Percentiles rank a stretch among this genome's conserved stretches.
phyloP scores from a whole-genome alignment of 306 rosid genomes.

The Canavalia ensiformis region DNA sequence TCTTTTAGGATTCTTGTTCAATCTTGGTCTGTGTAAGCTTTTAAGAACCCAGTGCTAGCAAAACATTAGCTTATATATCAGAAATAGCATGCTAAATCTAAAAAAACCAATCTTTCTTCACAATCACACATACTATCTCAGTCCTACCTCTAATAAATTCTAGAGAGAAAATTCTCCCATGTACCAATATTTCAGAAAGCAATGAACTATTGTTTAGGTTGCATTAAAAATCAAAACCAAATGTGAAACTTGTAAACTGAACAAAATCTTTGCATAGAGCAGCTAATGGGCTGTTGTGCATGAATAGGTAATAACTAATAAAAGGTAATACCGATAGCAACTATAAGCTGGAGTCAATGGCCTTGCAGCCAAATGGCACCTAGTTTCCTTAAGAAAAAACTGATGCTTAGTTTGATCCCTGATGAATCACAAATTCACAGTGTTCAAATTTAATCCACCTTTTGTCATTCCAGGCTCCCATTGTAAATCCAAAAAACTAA shows the following conservation, averaged over 20 bases:
- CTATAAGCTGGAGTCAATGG: constrained; percentile 16
- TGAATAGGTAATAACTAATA: background rate
- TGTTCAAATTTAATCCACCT: constrained; percentile 25
- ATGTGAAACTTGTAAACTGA: constrained; percentile 38
- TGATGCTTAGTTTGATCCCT: constrained; percentile 18
- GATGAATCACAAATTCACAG: background rate
- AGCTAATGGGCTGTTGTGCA: background rate
- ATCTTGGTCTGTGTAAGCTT: constrained; percentile 20
- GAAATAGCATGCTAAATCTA: constrained; percentile 7
- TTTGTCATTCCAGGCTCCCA: constrained; percentile 24
- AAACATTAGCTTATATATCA: constrained; percentile 38
- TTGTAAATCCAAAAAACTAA: constrained; percentile 15
- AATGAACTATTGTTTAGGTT: constrained; percentile 19
- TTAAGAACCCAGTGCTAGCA: constrained; percentile 7
- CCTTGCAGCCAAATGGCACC: constrained; percentile 25
- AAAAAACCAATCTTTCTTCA: constrained; percentile 29
- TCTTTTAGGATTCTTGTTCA: constrained; percentile 20
- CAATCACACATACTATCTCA: constrained; percentile 9
- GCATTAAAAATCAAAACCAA: constrained; percentile 39
- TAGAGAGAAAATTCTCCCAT: constrained; percentile 29
- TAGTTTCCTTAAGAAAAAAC: constrained; percentile 23
- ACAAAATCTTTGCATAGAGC: constrained; percentile 31
- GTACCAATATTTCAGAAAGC: background rate
- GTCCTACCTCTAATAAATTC: constrained; percentile 34
- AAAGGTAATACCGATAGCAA: background rate